A percentile compares a stretch with the other conserved stretches of the same genome.
These are phyloP conservation scores for Cerrena zonata DNA, from an alignment of 1,284 basidiomycete genomes.

Conservation along the genomic window DNA sequence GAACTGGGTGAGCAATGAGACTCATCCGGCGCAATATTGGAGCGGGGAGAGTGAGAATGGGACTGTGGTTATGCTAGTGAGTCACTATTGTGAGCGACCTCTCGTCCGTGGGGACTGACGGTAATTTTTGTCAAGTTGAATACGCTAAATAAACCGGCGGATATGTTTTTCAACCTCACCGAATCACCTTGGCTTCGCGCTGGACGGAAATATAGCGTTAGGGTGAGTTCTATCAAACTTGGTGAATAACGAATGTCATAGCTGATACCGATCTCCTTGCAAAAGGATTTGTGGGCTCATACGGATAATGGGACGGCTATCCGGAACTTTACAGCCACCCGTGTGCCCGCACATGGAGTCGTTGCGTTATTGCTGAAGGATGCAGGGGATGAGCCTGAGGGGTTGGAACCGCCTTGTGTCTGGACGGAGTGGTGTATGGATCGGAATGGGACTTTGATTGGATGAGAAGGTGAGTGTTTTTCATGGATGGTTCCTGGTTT, in stretches of 20 bases:
- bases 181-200: constrained; percentile 68
- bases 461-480: too few species aligned
- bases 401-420: constrained; percentile 26
- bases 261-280: constrained; percentile 2
- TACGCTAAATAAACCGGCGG: constrained; percentile 44
- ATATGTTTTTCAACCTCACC: constrained; percentile 58
- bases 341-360: constrained; percentile 65
- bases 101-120: not conserved
- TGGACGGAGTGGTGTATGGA: constrained; percentile 20
- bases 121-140: constrained; percentile 27
- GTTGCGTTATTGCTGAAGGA: constrained; percentile 60
- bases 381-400: constrained; percentile 59
- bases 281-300: constrained; percentile 63
- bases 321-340: constrained; percentile 52
- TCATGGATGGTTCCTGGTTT: too few species aligned
- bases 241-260: not conserved
- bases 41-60: constrained; percentile 45
- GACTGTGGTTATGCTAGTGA: constrained; percentile 39
- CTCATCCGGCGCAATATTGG: constrained; percentile 49
- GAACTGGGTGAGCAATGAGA: constrained; percentile 42
- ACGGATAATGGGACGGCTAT: constrained; percentile 62
- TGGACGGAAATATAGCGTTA: constrained; percentile 55
- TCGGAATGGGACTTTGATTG: constrained; percentile 20
- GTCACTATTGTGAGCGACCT: constrained; percentile 5
- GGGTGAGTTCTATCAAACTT: constrained; percentile 33